Conservation (phyloP, 192 early-diverging fungal species). For the Chytriomyces confervae region DNA sequence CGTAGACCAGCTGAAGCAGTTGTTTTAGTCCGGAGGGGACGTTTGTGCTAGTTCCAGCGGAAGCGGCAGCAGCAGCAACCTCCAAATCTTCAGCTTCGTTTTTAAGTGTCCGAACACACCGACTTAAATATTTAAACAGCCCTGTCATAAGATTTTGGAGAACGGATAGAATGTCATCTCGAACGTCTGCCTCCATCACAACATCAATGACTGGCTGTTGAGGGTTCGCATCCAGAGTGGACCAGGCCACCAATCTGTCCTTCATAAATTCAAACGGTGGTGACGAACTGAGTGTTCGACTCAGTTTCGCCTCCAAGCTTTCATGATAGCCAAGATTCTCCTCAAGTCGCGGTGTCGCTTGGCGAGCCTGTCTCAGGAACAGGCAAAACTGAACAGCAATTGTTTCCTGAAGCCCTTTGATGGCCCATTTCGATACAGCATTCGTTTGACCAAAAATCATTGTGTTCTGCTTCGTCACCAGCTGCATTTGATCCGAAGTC, state of each 20-base stretch:
- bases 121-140: constrained; percentile 32
- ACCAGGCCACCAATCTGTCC: constrained; percentile 10
- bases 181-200: constrained; percentile 27
- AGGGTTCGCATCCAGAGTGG: constrained; percentile 1
- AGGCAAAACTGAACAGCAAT: constrained; percentile 31
- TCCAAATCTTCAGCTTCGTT: constrained; percentile 39
- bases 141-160: constrained; percentile 20
- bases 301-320: constrained; percentile 19
- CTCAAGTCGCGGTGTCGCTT: constrained; percentile 9
- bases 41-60: background rate
- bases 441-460: background rate
- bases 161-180: constrained; percentile 8
- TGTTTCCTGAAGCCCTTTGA: constrained; percentile 25
- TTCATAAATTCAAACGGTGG: constrained; percentile 34
- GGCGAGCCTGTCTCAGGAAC: constrained; percentile 10
- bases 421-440: background rate
- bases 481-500: constrained; percentile 11
- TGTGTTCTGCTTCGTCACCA: background rate
- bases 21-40: constrained; percentile 54
- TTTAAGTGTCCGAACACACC: constrained; percentile 33
- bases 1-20: constrained; percentile 74
- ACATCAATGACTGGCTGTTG: background rate
- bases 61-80: background rate
- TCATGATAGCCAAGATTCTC: constrained; percentile 17
- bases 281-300: background rate